Conservation (phyloP, 176 grass and related monocot genomes). For the Cenchrus purpureus region DNA sequence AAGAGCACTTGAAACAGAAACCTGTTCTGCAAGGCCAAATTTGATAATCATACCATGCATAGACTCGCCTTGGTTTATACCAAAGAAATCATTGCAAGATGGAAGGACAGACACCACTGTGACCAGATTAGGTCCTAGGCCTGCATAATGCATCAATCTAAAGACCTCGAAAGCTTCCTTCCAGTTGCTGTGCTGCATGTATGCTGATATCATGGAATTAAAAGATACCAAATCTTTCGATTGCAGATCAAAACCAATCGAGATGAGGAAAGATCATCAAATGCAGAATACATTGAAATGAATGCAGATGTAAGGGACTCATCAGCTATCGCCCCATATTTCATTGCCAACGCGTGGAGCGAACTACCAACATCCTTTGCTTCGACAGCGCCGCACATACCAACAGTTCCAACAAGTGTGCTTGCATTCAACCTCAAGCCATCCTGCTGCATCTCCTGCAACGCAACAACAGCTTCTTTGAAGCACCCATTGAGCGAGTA, state of each 20-base stretch:
- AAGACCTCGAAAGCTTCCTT: conserved; percentile 54
- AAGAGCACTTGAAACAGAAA: conserved; percentile 62
- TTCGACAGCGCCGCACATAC: conserved; percentile 33
- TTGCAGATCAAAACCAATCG: conserved; percentile 46
- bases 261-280: conserved; percentile 53
- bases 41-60: conserved; percentile 62
- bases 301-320: conserved; percentile 54
- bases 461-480: conserved; percentile 36
- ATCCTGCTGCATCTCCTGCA: conserved; percentile 46
- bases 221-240: conserved; percentile 55
- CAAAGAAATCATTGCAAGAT: conserved; percentile 58
- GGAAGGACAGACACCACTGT: conserved; percentile 66
- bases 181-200: conserved; percentile 47
- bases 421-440: conserved; percentile 54
- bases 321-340: conserved; percentile 52
- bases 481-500: conserved; percentile 55
- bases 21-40: conserved; percentile 54
- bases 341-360: conserved; percentile 57
- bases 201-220: conserved; percentile 72
- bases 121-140: conserved; percentile 52
- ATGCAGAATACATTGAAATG: conserved; percentile 63
- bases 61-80: conserved; percentile 43
- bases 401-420: conserved; percentile 48
- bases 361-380: conserved; percentile 11
- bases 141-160: conserved; percentile 44